phyloP scores from a whole-genome alignment of 2,329 filamentous ascomycete genomes.

The Colletotrichum ledebouriae region DNA sequence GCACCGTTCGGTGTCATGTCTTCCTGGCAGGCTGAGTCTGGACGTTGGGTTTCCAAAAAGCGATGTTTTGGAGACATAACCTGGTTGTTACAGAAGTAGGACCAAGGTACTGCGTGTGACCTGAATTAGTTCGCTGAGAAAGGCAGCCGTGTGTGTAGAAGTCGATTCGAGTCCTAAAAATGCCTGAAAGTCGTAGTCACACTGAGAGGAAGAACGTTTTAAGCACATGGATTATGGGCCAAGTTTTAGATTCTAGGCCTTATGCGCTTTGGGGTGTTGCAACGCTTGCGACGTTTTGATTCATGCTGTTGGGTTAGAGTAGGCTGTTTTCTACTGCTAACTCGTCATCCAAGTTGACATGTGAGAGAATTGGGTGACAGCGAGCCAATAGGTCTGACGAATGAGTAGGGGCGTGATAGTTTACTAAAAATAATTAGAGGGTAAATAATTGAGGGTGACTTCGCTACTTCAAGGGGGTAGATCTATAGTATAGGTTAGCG shows the following conservation, averaged over 20 bases:
- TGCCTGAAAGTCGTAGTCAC: slow-evolving; percentile 12
- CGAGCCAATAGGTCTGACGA: slow-evolving; percentile 10
- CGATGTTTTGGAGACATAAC: slow-evolving; percentile 6
- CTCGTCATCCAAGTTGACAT: slow-evolving; percentile 18
- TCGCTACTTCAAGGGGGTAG: too few species aligned
- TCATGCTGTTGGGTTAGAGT: slow-evolving; percentile 9
- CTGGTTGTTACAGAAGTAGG: slow-evolving; percentile 13
- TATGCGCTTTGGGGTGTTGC: slow-evolving; percentile 9
- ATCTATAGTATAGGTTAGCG: too few species aligned
- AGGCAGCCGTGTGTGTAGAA: slow-evolving; percentile 8
- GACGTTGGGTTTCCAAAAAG: not conserved
- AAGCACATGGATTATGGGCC: slow-evolving; percentile 18
- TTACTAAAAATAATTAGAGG: too few species aligned
- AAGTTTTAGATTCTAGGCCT: slow-evolving; percentile 11
- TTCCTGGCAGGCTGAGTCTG: slow-evolving; percentile 9
- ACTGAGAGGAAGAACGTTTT: not conserved
- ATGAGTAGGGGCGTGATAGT: slow-evolving; percentile 9
- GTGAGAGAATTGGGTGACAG: not conserved
- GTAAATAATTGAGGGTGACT: too few species aligned
- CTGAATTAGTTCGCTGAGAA: slow-evolving; percentile 17
- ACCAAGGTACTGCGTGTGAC: slow-evolving; percentile 9
- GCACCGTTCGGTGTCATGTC: not conserved
- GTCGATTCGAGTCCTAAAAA: not conserved
- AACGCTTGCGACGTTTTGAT: slow-evolving; percentile 30
- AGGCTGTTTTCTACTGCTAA: not conserved